Conservation (phyloP, 768 basidiomycete species). For the Crepidotus variabilis region DNA sequence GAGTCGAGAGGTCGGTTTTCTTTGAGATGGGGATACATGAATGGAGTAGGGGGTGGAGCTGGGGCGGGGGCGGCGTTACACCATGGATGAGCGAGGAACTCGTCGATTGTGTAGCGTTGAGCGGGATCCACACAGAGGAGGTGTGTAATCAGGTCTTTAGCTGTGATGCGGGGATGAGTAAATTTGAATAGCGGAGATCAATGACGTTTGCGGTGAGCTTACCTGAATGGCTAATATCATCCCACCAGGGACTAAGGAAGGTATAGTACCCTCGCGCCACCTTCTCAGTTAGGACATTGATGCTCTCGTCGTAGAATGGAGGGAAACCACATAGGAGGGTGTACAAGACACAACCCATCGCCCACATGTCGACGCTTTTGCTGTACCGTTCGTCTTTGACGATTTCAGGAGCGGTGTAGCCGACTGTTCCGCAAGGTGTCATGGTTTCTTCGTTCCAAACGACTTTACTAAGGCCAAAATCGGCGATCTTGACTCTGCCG, state of each 20-base stretch:
- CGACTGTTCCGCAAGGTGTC: conserved; percentile 99
- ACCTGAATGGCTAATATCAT: conserved; percentile 86
- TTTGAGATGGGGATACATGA: conserved; percentile 28
- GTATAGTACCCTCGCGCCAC: conserved; percentile 97
- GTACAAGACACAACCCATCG: conserved; percentile 97
- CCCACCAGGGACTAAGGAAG: conserved; percentile 99
- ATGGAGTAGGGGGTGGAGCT: conserved; percentile 65
- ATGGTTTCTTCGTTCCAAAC: conserved; percentile 99
- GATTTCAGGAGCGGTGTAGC: conserved; percentile 98
- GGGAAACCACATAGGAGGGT: conserved; percentile 96
- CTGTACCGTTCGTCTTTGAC: conserved; percentile 98
- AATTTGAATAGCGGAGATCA: conserved; percentile 1
- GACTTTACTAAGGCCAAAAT: conserved; percentile 95
- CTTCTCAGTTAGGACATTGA: conserved; percentile 96
- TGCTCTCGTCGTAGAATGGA: conserved; percentile 99
- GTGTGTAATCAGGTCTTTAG: conserved; percentile 94
- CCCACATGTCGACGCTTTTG: conserved; percentile 99
- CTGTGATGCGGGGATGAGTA: conserved; percentile 31
- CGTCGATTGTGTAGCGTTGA: conserved; percentile 95
- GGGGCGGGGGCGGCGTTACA: conserved; percentile 68
- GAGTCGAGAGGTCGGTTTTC: conserved; percentile 69
- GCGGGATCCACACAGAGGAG: conserved; percentile 94
- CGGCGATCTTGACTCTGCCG: conserved; percentile 96
- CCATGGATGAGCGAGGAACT: conserved; percentile 97
- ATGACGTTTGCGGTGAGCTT: conserved; percentile 12